phyloP scores from a whole-genome alignment of 83 land plant species.

The Picea mariana region DNA sequence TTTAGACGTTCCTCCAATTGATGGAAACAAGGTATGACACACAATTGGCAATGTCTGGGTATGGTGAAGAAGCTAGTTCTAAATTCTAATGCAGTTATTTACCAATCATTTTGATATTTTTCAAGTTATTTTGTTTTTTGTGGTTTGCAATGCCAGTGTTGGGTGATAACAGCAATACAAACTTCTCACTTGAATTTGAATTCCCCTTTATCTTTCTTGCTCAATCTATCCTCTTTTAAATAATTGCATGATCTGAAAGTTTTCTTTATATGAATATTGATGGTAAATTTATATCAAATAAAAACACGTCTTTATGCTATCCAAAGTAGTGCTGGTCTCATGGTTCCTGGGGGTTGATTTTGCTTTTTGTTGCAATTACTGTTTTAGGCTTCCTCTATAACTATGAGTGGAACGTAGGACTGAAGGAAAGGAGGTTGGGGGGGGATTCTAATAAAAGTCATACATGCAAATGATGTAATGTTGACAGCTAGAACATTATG shows the following conservation, averaged over 20 bases:
- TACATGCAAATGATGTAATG: no score
- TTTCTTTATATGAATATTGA: background rate
- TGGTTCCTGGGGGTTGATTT: slow-evolving; percentile 5
- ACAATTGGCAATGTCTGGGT: background rate
- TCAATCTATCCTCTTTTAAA: no score
- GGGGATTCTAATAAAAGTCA: no score
- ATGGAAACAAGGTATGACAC: slow-evolving; percentile 37
- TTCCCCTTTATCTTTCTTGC: no score
- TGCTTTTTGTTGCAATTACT: slow-evolving; percentile 23
- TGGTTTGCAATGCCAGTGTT: background rate
- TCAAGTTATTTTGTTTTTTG: background rate
- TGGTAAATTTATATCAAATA: background rate
- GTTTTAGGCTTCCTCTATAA: slow-evolving; percentile 31
- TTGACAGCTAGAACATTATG: no score
- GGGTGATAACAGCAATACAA: background rate
- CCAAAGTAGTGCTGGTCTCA: background rate
- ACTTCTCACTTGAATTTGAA: background rate
- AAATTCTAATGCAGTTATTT: background rate
- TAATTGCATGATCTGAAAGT: background rate
- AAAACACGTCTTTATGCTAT: background rate
- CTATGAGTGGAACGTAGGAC: background rate
- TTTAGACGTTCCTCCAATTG: slow-evolving; percentile 66
- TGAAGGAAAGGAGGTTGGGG: background rate
- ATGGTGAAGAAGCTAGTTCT: background rate
- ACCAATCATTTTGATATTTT: background rate